Evolutionary conservation across 768 basidiomycete species (phyloP).

Genomic region (Suillus plorans): DNA sequence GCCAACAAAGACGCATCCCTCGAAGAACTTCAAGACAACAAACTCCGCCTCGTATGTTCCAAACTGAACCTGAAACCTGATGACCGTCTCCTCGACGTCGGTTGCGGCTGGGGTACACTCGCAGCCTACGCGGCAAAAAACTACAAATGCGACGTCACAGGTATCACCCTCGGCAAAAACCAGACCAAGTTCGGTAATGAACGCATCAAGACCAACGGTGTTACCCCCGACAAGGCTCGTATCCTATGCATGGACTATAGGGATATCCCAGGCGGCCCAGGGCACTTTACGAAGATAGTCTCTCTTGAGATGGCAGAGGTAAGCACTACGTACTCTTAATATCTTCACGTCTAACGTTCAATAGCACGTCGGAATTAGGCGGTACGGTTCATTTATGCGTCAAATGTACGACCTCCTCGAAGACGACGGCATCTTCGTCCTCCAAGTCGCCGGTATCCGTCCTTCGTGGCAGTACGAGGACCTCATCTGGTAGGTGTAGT

Average conservation of each 20-base stretch:
- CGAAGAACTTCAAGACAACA: conserved; percentile 97
- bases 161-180: conserved; percentile 88
- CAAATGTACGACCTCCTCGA: conserved; percentile 93
- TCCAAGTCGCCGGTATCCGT: conserved; percentile 97
- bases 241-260: conserved; percentile 94
- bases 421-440: conserved; percentile 91
- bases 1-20: conserved; percentile 74
- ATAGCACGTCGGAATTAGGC: conserved; percentile 92
- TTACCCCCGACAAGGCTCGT: conserved; percentile 69
- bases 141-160: conserved; percentile 94
- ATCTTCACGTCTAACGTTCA: neutral
- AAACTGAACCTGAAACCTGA: conserved; percentile 88
- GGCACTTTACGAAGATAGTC: conserved; percentile 91
- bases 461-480: conserved; percentile 99
- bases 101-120: conserved; percentile 97
- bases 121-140: conserved; percentile 95
- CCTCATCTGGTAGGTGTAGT: conserved; percentile 72
- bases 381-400: conserved; percentile 83
- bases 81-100: conserved; percentile 83
- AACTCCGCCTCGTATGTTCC: conserved; percentile 91
- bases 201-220: conserved; percentile 79
- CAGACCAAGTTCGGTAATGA: conserved; percentile 93
- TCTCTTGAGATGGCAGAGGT: conserved; percentile 98
- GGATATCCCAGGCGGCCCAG: conserved; percentile 75
- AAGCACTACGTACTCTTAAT: conserved; percentile 10